Base-by-base conservation (phyloP, 2,329 filamentous ascomycete species). In the Talaromyces sp. region DNA sequence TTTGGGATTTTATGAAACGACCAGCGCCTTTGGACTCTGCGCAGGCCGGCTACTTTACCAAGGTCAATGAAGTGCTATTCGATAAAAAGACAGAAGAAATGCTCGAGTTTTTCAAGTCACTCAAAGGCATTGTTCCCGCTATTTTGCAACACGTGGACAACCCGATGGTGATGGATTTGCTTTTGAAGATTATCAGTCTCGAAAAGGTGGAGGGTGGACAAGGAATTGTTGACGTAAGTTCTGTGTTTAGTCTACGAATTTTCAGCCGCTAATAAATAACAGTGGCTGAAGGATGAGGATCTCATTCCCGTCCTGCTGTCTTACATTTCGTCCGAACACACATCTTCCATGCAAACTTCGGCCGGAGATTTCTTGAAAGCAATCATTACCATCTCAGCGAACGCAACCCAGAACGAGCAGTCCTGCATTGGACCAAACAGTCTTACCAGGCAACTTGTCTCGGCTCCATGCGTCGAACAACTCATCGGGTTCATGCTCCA, bases 351-450 rank as follows among this genome's bases (percentile, higher is more conserved):
- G 1, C 95, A 99, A 77, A 98, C 95, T 0, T 96, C 95, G 0
- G 95, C 95, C 0, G 95, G 95, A 51, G 95, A 99, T 75, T 99
- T 99, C 71, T 86, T 99, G 72, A 99, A 99, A 78, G 95, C 95
- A 49, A 97, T 99, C 75, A 98, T 99, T 70, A 99, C 95, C 29
- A 97, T 99, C 66, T 98, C 95, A 1, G 95, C 95, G 67, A 99
- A 99, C 74, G 95, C 95, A 2, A 97, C 94, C 1, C 95, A 97
- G 72, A 96, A 97, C 73, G 95, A 99, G 74, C 93, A 97, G 76
- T 95, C 94, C n/a, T 97, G 96, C 73, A 98, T 99, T 75, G 95
- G 95, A 3, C 95, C 95, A 3, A 99, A 99, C 76, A 95, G 97
- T 75, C 86, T 99, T 59, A 99, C 95, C 5, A 89, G 95, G 47